Evolutionary conservation across 768 basidiomycete species (phyloP).

Genomic region (Chalciporus pseudorubinellus): DNA sequence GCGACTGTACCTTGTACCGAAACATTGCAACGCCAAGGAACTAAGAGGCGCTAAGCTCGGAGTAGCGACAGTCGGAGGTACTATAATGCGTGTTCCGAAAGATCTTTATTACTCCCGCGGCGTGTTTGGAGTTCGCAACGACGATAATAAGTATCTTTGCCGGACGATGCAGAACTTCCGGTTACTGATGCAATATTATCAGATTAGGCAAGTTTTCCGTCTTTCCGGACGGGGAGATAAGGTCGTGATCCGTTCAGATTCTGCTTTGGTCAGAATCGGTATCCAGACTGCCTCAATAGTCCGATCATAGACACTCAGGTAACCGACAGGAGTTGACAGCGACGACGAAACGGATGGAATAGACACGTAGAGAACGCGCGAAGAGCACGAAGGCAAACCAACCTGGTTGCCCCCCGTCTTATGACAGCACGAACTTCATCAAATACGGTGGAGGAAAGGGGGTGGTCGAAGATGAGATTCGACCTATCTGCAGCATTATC

Average conservation of each 20-base stretch:
- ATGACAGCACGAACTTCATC: slow-evolving; percentile 10
- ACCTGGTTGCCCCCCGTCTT: not conserved
- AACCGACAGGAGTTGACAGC: slow-evolving; percentile 3
- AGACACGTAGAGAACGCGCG: slow-evolving; percentile 2
- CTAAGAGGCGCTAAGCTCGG: not conserved
- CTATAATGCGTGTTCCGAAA: slow-evolving; percentile 9
- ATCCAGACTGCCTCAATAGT: slow-evolving; percentile 8
- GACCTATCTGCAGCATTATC: slow-evolving; percentile 11
- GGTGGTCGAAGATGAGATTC: slow-evolving; percentile 26
- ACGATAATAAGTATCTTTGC: slow-evolving; percentile 7
- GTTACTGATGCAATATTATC: slow-evolving; percentile 14
- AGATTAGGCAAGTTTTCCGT: slow-evolving; percentile 5
- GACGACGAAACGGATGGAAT: slow-evolving; percentile 16
- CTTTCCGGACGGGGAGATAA: slow-evolving; percentile 27
- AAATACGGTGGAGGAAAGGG: slow-evolving; percentile 24
- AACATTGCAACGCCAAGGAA: not conserved
- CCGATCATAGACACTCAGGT: not conserved
- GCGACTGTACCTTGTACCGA: too few species aligned
- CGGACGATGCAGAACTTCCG: slow-evolving; percentile 18
- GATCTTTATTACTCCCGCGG: slow-evolving; percentile 27
- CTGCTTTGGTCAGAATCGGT: not conserved
- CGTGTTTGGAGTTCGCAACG: slow-evolving; percentile 21
- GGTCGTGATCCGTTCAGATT: slow-evolving; percentile 32
- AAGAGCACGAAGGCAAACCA: slow-evolving; percentile 5
- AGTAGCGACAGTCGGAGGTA: slow-evolving; percentile 10